phyloP scores from a whole-genome alignment of 139 green algal genomes.

The Chlorella sp. region DNA sequence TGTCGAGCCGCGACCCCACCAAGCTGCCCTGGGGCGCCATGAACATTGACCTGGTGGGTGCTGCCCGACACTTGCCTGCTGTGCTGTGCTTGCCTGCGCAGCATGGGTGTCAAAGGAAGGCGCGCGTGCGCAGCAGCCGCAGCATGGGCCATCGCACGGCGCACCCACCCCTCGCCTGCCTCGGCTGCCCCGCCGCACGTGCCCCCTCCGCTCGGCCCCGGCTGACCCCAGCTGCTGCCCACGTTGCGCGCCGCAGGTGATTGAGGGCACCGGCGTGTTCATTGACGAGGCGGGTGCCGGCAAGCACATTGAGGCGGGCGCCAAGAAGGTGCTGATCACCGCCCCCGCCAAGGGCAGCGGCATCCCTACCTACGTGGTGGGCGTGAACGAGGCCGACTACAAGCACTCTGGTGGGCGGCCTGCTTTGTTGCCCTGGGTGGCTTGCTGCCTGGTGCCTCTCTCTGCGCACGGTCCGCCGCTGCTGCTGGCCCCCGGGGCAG shows the following conservation, averaged over 20 bases:
- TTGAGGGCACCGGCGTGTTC: conserved; percentile 98
- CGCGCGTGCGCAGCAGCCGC: too few relatives aligned
- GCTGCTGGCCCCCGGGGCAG: too few relatives aligned
- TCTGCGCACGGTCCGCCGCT: too few relatives aligned
- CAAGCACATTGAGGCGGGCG: conserved; percentile 95
- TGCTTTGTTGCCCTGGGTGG: too few relatives aligned
- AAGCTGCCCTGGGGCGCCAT: conserved; percentile 94
- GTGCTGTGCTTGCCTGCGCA: not conserved
- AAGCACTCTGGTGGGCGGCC: conserved; percentile 70
- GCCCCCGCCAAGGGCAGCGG: conserved; percentile 97
- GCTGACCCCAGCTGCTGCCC: conserved; percentile 74
- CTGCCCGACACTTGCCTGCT: not conserved
- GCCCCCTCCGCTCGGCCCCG: too few relatives aligned
- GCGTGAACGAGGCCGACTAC: conserved; percentile 95
- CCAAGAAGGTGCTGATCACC: conserved; percentile 99
- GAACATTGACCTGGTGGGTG: conserved; percentile 90
- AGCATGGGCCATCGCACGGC: too few relatives aligned
- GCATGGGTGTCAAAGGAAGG: too few relatives aligned
- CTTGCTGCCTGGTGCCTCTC: too few relatives aligned
- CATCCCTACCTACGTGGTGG: conserved; percentile 98
- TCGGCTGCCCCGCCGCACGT: too few relatives aligned
- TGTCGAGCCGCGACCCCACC: conserved; percentile 95
- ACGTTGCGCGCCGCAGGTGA: conserved; percentile 74
- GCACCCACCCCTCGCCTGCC: too few relatives aligned
- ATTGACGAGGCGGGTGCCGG: conserved; percentile 84